These are phyloP conservation scores for Pseudogymnoascus sp. DNA, from an alignment of 2,329 filamentous ascomycete species.

Conservation along the genomic window DNA sequence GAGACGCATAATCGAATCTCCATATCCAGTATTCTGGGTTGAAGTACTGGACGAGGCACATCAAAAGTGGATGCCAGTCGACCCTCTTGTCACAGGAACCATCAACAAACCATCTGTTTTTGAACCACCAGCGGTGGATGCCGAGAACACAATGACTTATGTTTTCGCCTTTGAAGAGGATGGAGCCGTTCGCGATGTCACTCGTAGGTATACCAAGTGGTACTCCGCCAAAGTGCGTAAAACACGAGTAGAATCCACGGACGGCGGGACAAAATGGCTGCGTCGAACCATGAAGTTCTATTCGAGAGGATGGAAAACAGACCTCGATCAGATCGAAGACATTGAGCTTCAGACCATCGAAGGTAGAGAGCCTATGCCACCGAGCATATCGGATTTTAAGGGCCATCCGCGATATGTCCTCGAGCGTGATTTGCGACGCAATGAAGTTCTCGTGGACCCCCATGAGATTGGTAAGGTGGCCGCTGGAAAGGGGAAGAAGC, in stretches of 20 bases:
- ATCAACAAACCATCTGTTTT: constrained; percentile 68
- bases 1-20: constrained; percentile 54
- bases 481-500: constrained; percentile 37
- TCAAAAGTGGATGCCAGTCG: constrained; percentile 86
- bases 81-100: constrained; percentile 72
- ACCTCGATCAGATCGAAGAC: constrained; percentile 78
- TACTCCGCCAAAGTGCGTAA: constrained; percentile 87
- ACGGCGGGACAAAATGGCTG: constrained; percentile 46
- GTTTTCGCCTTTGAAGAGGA: constrained; percentile 80
- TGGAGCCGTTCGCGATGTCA: constrained; percentile 73
- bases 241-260: constrained; percentile 61
- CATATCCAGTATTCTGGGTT: constrained; percentile 86
- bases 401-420: constrained; percentile 77
- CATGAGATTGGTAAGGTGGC: constrained; percentile 70
- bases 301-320: constrained; percentile 35
- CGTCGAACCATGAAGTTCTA: constrained; percentile 42
- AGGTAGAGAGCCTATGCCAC: constrained; percentile 73
- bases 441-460: constrained; percentile 65
- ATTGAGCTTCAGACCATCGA: constrained; percentile 64
- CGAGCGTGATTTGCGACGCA: constrained; percentile 71
- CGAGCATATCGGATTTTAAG: constrained; percentile 80
- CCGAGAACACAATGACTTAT: constrained; percentile 70
- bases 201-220: constrained; percentile 74
- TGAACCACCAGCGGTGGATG: constrained; percentile 74
- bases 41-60: constrained; percentile 79